Percentiles rank a stretch among this genome's conserved stretches.
Evolutionary conservation across 495 filamentous ascomycete species (phyloP).

Genomic region (Lasiosphaeris hirsuta): DNA sequence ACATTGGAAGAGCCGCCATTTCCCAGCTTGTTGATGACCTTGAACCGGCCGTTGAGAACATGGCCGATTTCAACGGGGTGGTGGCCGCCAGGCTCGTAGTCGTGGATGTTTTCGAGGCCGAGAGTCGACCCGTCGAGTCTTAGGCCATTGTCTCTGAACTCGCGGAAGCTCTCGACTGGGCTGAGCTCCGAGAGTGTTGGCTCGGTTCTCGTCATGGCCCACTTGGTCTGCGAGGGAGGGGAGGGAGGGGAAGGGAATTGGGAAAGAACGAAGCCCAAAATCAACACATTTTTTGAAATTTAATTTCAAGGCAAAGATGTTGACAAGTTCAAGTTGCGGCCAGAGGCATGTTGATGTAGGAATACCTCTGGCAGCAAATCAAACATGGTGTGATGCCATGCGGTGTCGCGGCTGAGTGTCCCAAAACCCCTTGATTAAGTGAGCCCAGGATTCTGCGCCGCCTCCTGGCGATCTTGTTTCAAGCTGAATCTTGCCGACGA

Average conservation of each 20-base stretch:
- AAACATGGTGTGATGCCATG: no score
- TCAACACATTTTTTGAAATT: neutral
- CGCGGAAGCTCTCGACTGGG: constrained; percentile 5
- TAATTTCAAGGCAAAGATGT: no score
- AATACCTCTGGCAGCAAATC: no score
- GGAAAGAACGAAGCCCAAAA: neutral
- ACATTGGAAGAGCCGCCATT: constrained; percentile 34
- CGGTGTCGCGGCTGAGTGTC: no score
- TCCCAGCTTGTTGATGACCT: constrained; percentile 41
- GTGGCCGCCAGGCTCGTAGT: constrained; percentile 33
- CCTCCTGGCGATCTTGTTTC: constrained; percentile 17
- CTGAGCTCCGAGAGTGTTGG: neutral
- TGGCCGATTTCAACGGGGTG: constrained; percentile 42
- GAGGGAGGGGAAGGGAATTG: neutral
- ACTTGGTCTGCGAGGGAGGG: neutral
- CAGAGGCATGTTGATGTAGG: no score
- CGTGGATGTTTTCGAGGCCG: constrained; percentile 25
- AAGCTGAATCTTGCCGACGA: neutral
- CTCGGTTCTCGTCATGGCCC: no score
- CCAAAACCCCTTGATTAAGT: no score
- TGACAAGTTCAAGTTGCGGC: no score
- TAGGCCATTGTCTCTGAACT: constrained; percentile 10
- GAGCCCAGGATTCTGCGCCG: neutral
- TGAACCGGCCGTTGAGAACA: constrained; percentile 31
- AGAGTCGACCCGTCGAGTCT: neutral